Conservation (phyloP, 2,329 filamentous ascomycete species). For the Calonectria montana region DNA sequence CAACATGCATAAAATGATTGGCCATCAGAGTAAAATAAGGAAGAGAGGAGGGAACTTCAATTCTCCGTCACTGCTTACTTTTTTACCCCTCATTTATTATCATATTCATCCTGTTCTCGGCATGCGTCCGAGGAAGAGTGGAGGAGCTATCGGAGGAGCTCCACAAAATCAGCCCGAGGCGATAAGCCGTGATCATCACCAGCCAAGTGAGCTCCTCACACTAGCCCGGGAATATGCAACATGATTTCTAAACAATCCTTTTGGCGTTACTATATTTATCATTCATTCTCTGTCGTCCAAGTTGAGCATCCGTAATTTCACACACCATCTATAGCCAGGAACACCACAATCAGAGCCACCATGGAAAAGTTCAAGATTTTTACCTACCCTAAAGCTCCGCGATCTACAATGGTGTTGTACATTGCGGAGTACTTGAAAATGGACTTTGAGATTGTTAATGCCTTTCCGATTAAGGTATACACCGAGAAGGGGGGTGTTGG, state of each 20-base stretch:
- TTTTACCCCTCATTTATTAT: neutral
- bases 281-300: neutral
- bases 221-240: neutral
- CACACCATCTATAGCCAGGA: neutral
- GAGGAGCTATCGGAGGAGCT: constrained; percentile 3
- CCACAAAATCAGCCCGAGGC: neutral
- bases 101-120: neutral
- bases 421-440: constrained; percentile 21
- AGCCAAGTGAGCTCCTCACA: neutral
- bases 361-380: constrained; percentile 24
- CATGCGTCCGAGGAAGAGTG: neutral
- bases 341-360: neutral
- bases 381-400: constrained; percentile 26
- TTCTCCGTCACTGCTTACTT: neutral
- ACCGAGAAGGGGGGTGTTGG: constrained; percentile 21
- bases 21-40: neutral
- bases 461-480: constrained; percentile 22
- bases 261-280: neutral
- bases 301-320: neutral
- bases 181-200: neutral
- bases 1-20: neutral
- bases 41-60: neutral
- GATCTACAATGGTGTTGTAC: constrained; percentile 28
- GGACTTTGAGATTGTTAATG: constrained; percentile 22
- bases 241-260: neutral